These are phyloP conservation scores for Cyberlindnera meyerae DNA, from an alignment of 805 yeast genomes.

Conservation along the genomic window DNA sequence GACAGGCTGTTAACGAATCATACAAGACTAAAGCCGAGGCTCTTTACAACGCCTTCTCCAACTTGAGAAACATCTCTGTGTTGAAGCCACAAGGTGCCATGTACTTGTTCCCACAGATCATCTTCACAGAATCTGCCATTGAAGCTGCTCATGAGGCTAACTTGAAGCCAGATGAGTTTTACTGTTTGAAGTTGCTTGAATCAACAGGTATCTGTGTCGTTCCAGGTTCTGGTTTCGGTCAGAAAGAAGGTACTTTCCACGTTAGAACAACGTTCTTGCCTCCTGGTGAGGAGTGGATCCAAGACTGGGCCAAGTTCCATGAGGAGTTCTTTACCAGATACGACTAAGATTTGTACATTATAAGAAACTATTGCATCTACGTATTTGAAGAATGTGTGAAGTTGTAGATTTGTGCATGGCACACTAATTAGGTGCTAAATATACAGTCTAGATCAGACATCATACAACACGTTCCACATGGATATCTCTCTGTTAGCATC, in stretches of 20 bases:
- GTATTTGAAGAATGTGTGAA: too few relatives aligned
- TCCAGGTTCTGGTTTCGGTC: slow-evolving; percentile 98
- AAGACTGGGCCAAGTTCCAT: slow-evolving; percentile 77
- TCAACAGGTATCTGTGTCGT: slow-evolving; percentile 94
- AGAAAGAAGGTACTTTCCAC: slow-evolving; percentile 82
- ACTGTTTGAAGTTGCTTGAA: slow-evolving; percentile 80
- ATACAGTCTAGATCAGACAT: too few relatives aligned
- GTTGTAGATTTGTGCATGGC: too few relatives aligned
- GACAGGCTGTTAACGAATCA: slow-evolving; percentile 53
- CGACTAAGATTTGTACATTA: background rate
- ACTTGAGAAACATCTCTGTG: slow-evolving; percentile 79
- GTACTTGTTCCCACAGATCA: slow-evolving; percentile 86
- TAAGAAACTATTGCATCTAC: background rate
- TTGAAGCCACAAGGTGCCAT: slow-evolving; percentile 95
- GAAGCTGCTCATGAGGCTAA: slow-evolving; percentile 53
- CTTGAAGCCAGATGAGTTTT: slow-evolving; percentile 76
- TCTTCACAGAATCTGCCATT: slow-evolving; percentile 59
- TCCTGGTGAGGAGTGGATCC: slow-evolving; percentile 89
- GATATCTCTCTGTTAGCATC: too few relatives aligned
- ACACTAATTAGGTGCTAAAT: too few relatives aligned
- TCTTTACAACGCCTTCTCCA: slow-evolving; percentile 64
- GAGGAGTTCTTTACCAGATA: slow-evolving; percentile 46
- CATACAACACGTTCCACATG: too few relatives aligned
- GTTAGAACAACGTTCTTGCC: slow-evolving; percentile 95
- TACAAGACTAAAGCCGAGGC: slow-evolving; percentile 58